Evolutionary conservation across 306 rosid species (phyloP).

Genomic region (Pterocarpus santalinus): DNA sequence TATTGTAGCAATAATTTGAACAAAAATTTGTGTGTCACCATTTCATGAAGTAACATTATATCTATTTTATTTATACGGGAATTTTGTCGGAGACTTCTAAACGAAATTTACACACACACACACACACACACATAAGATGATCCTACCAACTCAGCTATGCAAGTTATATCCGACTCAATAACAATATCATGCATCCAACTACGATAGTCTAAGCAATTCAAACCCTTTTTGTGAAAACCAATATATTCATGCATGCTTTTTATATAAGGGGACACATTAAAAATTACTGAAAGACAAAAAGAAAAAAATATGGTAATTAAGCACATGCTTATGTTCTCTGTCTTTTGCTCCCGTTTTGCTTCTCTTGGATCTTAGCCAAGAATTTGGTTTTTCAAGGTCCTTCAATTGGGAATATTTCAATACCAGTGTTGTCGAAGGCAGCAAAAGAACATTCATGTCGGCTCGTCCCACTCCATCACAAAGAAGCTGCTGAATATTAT

Average conservation of each 20-base stretch:
- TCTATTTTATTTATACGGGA: too few relatives aligned
- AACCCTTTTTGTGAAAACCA: neutral
- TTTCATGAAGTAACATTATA: too few relatives aligned
- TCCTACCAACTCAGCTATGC: too few relatives aligned
- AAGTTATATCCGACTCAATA: too few relatives aligned
- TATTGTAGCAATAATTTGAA: neutral
- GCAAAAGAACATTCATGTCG: neutral
- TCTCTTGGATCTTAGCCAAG: neutral
- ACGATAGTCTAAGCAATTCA: neutral
- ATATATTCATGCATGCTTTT: neutral
- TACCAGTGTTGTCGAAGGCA: slow-evolving; percentile 20
- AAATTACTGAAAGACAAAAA: neutral
- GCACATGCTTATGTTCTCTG: neutral
- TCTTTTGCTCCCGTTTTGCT: neutral
- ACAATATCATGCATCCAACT: too few relatives aligned
- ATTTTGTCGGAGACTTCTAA: too few relatives aligned
- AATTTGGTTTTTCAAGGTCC: neutral
- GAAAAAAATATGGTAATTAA: neutral
- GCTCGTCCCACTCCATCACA: slow-evolving; percentile 12
- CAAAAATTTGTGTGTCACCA: too few relatives aligned
- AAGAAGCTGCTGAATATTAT: neutral
- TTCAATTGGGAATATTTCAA: slow-evolving; percentile 29
- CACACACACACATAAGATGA: too few relatives aligned
- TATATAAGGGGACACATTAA: neutral
- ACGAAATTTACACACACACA: too few relatives aligned